phyloP scores from a whole-genome alignment of 139 green algal genomes.

The Picochlorum sp. region DNA sequence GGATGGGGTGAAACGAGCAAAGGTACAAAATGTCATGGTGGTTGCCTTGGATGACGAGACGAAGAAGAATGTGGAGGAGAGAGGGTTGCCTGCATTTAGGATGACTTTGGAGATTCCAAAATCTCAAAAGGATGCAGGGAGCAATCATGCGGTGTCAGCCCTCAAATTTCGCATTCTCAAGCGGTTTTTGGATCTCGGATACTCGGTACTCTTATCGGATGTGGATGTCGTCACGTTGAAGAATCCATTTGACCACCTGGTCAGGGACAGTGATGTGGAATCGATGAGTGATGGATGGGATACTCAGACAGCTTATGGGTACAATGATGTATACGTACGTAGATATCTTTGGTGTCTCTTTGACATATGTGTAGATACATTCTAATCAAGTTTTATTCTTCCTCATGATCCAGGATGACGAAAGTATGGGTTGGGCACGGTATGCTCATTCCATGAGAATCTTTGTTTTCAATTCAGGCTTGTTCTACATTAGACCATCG shows the following conservation, averaged over 20 bases:
- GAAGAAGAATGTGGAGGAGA: conserved; percentile 27
- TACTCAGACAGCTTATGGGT: conserved; percentile 56
- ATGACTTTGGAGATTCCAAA: conserved; percentile 36
- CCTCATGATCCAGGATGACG: conserved; percentile 38
- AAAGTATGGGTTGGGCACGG: conserved; percentile 61
- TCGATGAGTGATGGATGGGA: conserved; percentile 26
- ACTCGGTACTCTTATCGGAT: conserved; percentile 49
- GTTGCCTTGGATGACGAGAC: conserved; percentile 62
- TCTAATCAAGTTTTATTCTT: background rate
- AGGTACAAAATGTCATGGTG: conserved; percentile 64
- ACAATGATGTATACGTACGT: conserved; percentile 28
- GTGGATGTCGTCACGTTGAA: conserved; percentile 41
- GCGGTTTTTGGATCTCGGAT: conserved; percentile 54
- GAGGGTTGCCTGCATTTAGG: conserved; percentile 25
- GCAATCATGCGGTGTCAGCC: conserved; percentile 64
- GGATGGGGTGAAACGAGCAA: conserved; percentile 36
- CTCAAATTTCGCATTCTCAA: conserved; percentile 71
- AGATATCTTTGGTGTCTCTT: background rate
- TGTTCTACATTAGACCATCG: conserved; percentile 61
- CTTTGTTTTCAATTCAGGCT: conserved; percentile 66
- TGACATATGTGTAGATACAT: background rate
- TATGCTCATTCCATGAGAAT: conserved; percentile 75
- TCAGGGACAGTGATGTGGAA: conserved; percentile 67
- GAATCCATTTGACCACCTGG: conserved; percentile 65
- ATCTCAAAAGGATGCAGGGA: conserved; percentile 31